Percentiles rank a stretch among this genome's conserved stretches.
Conservation (phyloP, 495 filamentous ascomycete species). For the Penicillium pulvis region DNA sequence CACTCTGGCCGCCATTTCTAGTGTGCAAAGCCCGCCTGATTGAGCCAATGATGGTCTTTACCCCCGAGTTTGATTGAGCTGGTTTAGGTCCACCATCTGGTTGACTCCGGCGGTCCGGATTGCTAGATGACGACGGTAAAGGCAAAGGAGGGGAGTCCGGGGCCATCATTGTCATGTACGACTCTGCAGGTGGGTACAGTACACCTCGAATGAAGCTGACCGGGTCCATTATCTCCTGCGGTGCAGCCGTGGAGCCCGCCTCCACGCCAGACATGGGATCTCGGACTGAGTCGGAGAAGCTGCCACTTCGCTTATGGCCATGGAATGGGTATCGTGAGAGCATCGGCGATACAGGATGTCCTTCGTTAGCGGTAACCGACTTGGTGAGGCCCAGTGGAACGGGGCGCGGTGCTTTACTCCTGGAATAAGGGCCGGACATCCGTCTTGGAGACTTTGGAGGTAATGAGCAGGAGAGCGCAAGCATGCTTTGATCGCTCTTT, state of each 20-base stretch:
- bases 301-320: conserved; percentile 70
- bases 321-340: conserved; percentile 42
- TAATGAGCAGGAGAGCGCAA: conserved; percentile 82
- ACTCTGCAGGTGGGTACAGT: conserved; percentile 71
- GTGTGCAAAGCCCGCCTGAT: conserved; percentile 86
- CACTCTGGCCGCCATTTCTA: conserved; percentile 51
- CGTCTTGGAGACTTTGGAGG: conserved; percentile 63
- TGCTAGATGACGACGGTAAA: conserved; percentile 23
- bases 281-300: conserved; percentile 85
- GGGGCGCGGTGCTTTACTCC: conserved; percentile 62
- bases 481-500: conserved; percentile 59
- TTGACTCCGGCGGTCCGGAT: conserved; percentile 36
- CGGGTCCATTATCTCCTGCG: conserved; percentile 65
- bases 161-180: conserved; percentile 72
- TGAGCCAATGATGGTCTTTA: conserved; percentile 84
- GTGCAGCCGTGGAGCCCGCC: conserved; percentile 6
- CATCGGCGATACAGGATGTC: conserved; percentile 34
- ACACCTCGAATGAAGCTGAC: conserved; percentile 85
- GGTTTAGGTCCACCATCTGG: conserved; percentile 35
- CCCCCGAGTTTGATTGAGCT: conserved; percentile 57
- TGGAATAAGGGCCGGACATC: conserved; percentile 41
- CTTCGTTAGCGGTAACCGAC: conserved; percentile 26
- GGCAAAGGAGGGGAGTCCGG: conserved; percentile 58
- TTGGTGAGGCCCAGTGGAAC: conserved; percentile 46
- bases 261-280: conserved; percentile 58